A percentile compares a stretch with the other conserved stretches of the same genome.
Conservation (phyloP, 495 filamentous ascomycete genomes). For the Annulohypoxylon moriforme region DNA sequence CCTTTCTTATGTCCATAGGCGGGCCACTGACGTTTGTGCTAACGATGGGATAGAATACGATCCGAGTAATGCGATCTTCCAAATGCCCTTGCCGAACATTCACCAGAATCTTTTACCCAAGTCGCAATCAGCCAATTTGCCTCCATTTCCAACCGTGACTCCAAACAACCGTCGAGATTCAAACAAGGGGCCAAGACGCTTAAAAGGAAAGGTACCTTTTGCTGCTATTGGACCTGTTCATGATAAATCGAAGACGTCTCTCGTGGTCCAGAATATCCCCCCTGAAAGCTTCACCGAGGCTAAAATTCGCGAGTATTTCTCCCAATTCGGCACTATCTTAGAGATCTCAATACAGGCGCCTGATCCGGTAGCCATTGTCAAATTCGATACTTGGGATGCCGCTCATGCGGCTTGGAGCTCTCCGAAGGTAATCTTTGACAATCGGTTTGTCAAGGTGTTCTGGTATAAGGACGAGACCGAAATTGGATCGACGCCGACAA, state of each 20-base stretch:
- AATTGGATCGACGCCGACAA: slow-evolving; percentile 30
- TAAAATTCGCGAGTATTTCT: slow-evolving; percentile 82
- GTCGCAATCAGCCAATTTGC: slow-evolving; percentile 21
- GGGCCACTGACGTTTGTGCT: slow-evolving; percentile 9
- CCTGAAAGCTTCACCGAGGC: slow-evolving; percentile 84
- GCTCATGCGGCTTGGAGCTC: slow-evolving; percentile 88
- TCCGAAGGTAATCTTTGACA: slow-evolving; percentile 95
- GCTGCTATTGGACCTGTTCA: slow-evolving; percentile 78
- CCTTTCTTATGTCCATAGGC: slow-evolving; percentile 9
- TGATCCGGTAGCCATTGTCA: slow-evolving; percentile 83
- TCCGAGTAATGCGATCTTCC: slow-evolving; percentile 72
- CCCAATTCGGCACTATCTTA: slow-evolving; percentile 80
- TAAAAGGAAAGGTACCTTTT: slow-evolving; percentile 71
- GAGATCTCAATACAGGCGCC: slow-evolving; percentile 80
- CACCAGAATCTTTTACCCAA: background rate
- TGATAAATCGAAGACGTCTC: slow-evolving; percentile 78
- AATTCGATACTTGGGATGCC: slow-evolving; percentile 75
- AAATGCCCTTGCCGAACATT: slow-evolving; percentile 29
- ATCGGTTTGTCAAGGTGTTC: slow-evolving; percentile 97
- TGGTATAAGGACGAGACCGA: slow-evolving; percentile 80
- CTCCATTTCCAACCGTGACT: slow-evolving; percentile 10
- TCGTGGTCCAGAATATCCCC: slow-evolving; percentile 94
- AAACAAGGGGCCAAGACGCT: slow-evolving; percentile 52
- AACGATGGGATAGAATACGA: slow-evolving; percentile 76
- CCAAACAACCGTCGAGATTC: slow-evolving; percentile 51